Conservation (phyloP, 2,329 filamentous ascomycete genomes). For the Nectriaceae sp. region DNA sequence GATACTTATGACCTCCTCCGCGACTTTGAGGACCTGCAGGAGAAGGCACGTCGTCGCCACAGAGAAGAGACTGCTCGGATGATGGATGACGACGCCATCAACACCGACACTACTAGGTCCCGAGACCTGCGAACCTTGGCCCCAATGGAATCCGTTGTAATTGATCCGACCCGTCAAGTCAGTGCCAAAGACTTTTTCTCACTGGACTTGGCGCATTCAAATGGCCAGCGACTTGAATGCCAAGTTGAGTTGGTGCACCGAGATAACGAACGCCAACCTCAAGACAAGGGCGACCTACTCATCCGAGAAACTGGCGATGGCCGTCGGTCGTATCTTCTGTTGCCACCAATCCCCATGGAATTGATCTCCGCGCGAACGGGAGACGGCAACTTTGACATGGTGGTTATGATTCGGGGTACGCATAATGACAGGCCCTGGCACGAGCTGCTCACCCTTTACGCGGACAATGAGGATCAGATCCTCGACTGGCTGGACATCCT, state of each 20-base stretch:
- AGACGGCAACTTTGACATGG: constrained; percentile 68
- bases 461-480: constrained; percentile 75
- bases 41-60: constrained; percentile 68
- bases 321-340: constrained; percentile 78
- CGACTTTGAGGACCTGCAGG: constrained; percentile 71
- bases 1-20: constrained; percentile 41
- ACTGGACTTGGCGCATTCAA: constrained; percentile 83
- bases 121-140: constrained; percentile 78
- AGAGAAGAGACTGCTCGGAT: constrained; percentile 69
- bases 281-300: constrained; percentile 78
- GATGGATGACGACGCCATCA: constrained; percentile 82
- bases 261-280: constrained; percentile 70
- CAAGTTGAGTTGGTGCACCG: constrained; percentile 84
- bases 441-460: constrained; percentile 77
- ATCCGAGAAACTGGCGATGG: constrained; percentile 84
- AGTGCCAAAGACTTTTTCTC: constrained; percentile 89
- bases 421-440: constrained; percentile 72
- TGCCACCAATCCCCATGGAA: constrained; percentile 78
- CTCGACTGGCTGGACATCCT: constrained; percentile 88
- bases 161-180: constrained; percentile 80
- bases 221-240: constrained; percentile 85
- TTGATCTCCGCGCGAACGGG: constrained; percentile 80
- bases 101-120: constrained; percentile 78
- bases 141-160: constrained; percentile 66
- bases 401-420: constrained; percentile 82